phyloP scores from a whole-genome alignment of 2,329 filamentous ascomycete species.

The Talaromyces islandicus region DNA sequence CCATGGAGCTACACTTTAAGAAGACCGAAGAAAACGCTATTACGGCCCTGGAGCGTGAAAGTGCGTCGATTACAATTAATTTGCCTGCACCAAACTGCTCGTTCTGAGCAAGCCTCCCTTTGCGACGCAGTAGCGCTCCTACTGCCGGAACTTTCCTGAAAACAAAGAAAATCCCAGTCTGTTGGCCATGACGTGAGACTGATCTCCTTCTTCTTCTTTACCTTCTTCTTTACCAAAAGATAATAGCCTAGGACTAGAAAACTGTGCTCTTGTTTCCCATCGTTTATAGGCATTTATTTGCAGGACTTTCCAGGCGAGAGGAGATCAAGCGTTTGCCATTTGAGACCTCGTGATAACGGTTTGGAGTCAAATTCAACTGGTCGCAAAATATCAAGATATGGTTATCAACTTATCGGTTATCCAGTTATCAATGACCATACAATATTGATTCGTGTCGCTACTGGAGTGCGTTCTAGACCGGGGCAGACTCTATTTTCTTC shows the following conservation, averaged over 20 bases:
- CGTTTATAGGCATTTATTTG: neutral
- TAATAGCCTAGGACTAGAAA: neutral
- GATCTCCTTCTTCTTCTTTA: neutral
- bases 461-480: neutral
- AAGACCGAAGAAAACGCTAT: conserved; percentile 48
- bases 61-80: conserved; percentile 36
- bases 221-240: neutral
- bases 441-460: neutral
- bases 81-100: conserved; percentile 49
- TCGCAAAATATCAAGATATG: no score
- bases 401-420: neutral
- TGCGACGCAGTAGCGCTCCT: conserved; percentile 50
- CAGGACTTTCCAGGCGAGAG: no score
- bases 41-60: conserved; percentile 41
- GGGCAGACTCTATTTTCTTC: neutral
- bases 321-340: neutral
- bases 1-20: conserved; percentile 42
- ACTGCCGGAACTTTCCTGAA: conserved; percentile 49
- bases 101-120: conserved; percentile 51
- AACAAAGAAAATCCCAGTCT: neutral
- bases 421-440: neutral
- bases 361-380: neutral
- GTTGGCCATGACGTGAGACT: neutral
- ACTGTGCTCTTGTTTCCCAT: neutral
- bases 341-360: neutral